These are phyloP conservation scores for Leccinellum rugosiceps DNA, from an alignment of 768 basidiomycete genomes.

Conservation along the genomic window DNA sequence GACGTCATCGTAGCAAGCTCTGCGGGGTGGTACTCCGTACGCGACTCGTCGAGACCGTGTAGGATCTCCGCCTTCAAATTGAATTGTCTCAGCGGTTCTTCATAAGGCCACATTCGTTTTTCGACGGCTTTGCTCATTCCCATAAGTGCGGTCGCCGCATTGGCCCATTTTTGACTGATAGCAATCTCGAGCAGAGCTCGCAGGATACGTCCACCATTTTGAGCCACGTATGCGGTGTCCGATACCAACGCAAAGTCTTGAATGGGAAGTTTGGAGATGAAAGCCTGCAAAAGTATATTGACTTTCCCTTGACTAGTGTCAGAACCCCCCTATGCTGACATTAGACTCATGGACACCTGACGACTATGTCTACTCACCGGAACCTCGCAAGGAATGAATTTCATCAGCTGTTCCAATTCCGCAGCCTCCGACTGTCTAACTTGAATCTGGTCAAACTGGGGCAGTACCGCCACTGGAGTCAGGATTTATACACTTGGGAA, in stretches of 20 bases:
- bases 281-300: constrained; percentile 91
- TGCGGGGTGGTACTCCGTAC: constrained; percentile 71
- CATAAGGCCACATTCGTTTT: constrained; percentile 91
- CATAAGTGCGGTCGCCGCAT: constrained; percentile 73
- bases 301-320: constrained; percentile 78
- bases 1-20: constrained; percentile 71
- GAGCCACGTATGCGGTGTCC: constrained; percentile 89
- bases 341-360: neutral
- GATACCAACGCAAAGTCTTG: constrained; percentile 97
- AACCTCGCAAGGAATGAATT: constrained; percentile 74
- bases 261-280: constrained; percentile 74
- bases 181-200: constrained; percentile 95
- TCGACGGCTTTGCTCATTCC: constrained; percentile 92
- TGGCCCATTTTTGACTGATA: constrained; percentile 90
- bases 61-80: constrained; percentile 73
- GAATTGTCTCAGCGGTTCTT: constrained; percentile 86
- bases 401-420: constrained; percentile 73
- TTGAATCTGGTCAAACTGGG: constrained; percentile 92
- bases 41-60: constrained; percentile 74
- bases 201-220: constrained; percentile 92
- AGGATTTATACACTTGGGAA: neutral
- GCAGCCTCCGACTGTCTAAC: constrained; percentile 84
- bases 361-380: constrained; percentile 45
- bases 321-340: constrained; percentile 51
- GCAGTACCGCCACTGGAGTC: neutral